Conservation (phyloP, 495 filamentous ascomycete genomes). For the Pyrenula aspistea region DNA sequence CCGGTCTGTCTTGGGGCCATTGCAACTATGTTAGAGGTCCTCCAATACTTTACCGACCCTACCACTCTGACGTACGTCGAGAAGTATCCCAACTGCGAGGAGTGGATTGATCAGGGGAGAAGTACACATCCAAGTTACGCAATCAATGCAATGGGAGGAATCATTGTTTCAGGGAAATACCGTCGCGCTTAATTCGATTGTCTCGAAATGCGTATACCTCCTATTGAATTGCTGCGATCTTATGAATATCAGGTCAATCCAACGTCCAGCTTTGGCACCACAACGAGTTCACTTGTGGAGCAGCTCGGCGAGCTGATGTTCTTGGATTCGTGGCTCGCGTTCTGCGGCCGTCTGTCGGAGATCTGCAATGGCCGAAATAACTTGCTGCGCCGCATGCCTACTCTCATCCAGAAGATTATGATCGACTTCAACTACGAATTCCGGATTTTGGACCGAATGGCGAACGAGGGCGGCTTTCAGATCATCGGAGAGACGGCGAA, state of each 20-base stretch:
- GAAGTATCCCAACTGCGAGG: neutral
- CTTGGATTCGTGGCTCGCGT: constrained; percentile 6
- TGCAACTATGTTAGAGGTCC: neutral
- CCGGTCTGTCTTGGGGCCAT: neutral
- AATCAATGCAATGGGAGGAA: constrained; percentile 1
- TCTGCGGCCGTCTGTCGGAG: constrained; percentile 3
- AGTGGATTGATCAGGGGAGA: constrained; percentile 2
- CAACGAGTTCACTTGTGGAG: neutral
- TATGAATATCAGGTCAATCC: constrained; percentile 2
- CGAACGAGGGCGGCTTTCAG: constrained; percentile 3
- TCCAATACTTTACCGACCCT: neutral
- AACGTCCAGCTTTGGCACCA: neutral
- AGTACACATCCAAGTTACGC: constrained; percentile 6
- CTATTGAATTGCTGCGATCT: neutral
- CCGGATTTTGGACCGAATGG: constrained; percentile 1
- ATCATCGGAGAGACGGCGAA: neutral
- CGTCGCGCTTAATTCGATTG: neutral
- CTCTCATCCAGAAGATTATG: constrained; percentile 4
- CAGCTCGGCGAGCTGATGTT: constrained; percentile 2
- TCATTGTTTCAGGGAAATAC: constrained; percentile 2
- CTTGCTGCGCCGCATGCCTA: constrained; percentile 1
- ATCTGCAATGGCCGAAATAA: constrained; percentile 2
- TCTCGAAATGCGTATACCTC: neutral
- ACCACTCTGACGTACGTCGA: neutral
- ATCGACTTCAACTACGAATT: constrained; percentile 5